Evolutionary conservation across 139 green algal species (phyloP), one percentile per base, ranked within the genome.

Genomic region (Chlamydomonas sp.): DNA sequence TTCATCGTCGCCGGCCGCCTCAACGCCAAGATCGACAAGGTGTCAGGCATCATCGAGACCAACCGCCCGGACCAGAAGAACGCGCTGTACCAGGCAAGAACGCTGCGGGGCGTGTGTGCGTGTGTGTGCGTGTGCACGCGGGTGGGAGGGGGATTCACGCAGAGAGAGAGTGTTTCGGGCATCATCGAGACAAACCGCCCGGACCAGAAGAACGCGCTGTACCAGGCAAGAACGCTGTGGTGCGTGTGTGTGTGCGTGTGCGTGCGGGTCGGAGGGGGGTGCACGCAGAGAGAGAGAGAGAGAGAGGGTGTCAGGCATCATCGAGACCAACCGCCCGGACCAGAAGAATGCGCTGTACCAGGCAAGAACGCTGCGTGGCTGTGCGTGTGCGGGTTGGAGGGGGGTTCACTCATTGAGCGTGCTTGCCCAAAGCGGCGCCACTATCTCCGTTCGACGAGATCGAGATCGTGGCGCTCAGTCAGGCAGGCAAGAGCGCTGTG

Each of bases 11-110:
- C 85, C 3, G 94, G 92, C 1, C 82, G 90, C 2, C 76, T 99
- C 35, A 84, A 91, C 58, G 92, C 90, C n/a, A 95, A 95, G 74
- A 97, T 99, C 38, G 95, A 99, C 85, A 95, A 94, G 76, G 94
- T 94, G 35, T 79, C 83, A 33, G 87, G 87, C 29, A 77, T 97
- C 30, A 79, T 98, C 3, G 85, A 97, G 76, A 98, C 93, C 24
- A 98, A 90, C 76, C 78, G 92, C 70, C 90, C 92, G 3, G 95
- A 98, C 70, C 76, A 80, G 24, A 95, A 96, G 82, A 98, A 94
- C 65, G 90, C 88, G 24, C 73, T 92, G 73, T 79, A 71, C 47
- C 62, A 69, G n/a, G n/a, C n/a, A n/a, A n/a, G n/a, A n/a, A n/a
- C n/a, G n/a, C n/a, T n/a, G n/a, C n/a, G n/a, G n/a, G n/a, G n/a